A percentile compares a stretch with the other conserved stretches of the same genome.
Evolutionary conservation across 495 filamentous ascomycete genomes (phyloP).

Genomic region (Penicillium subrubescens): DNA sequence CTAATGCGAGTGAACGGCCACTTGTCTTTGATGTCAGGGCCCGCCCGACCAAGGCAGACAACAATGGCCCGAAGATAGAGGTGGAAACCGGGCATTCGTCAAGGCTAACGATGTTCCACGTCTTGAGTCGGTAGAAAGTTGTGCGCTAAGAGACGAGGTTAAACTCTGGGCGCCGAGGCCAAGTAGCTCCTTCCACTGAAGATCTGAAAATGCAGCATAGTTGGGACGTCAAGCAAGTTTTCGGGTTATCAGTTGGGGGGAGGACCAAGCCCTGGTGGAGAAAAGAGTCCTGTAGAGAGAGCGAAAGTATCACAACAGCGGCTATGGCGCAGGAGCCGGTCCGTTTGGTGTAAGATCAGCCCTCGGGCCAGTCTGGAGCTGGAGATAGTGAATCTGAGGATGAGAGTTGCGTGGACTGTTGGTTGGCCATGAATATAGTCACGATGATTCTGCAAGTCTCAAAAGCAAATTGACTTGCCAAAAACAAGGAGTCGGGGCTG

Average conservation of each 20-base stretch:
- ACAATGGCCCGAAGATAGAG: neutral
- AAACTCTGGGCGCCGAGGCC: neutral
- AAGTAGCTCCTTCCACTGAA: neutral
- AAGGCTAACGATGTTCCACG: neutral
- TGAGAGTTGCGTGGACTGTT: neutral
- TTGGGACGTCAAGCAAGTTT: neutral
- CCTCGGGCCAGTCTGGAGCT: neutral
- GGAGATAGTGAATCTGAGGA: neutral
- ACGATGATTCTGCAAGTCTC: neutral
- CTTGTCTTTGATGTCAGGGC: neutral
- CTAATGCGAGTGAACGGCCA: neutral
- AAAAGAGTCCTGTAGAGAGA: too few relatives aligned
- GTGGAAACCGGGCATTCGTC: neutral
- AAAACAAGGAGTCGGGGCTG: slow-evolving; percentile 5
- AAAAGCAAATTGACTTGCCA: neutral
- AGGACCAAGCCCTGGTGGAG: neutral
- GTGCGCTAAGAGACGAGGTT: neutral
- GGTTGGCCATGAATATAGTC: neutral
- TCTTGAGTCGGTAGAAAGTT: neutral
- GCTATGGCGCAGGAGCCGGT: neutral
- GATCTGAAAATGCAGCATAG: slow-evolving; percentile 22
- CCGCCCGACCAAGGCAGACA: neutral
- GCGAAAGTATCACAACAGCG: neutral
- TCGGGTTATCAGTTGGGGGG: neutral
- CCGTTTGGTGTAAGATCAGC: neutral